phyloP scores from a whole-genome alignment of 1,284 basidiomycete species.

The Fomitopsis betulina region DNA sequence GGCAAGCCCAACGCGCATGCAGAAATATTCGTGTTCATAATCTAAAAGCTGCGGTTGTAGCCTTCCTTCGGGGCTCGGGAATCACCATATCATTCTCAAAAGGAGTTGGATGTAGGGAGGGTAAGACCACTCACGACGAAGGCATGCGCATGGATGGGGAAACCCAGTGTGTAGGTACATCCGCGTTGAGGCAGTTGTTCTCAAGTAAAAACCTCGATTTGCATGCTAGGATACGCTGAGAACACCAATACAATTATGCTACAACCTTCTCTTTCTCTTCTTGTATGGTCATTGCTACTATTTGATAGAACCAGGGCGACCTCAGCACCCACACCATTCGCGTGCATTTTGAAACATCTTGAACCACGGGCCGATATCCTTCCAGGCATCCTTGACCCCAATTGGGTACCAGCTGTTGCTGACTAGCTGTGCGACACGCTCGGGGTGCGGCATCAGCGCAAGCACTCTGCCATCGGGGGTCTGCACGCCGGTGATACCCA shows the following conservation, averaged over 20 bases:
- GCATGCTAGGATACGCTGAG: background rate
- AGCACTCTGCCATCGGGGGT: constrained; percentile 85
- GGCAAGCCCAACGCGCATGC: too few species aligned
- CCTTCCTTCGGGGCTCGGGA: too few species aligned
- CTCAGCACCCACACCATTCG: constrained; percentile 39
- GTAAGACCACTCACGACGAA: too few species aligned
- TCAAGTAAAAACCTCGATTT: background rate
- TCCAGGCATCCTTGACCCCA: constrained; percentile 51
- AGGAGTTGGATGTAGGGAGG: too few species aligned
- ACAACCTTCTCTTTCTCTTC: background rate
- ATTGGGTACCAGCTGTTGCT: constrained; percentile 85
- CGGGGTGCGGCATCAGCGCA: constrained; percentile 95
- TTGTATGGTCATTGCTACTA: background rate
- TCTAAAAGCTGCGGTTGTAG: too few species aligned
- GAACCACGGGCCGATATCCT: constrained; percentile 89
- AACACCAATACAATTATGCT: background rate
- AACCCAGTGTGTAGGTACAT: too few species aligned
- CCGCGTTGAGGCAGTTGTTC: too few species aligned
- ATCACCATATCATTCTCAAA: too few species aligned
- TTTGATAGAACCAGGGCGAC: background rate
- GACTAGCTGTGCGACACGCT: constrained; percentile 72
- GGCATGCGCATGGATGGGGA: too few species aligned
- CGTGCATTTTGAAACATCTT: constrained; percentile 93
- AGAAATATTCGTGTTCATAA: too few species aligned
- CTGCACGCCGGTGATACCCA: constrained; percentile 86